Conservation (phyloP, 805 yeast genomes). For the Saccharomycopsis babjevae region DNA sequence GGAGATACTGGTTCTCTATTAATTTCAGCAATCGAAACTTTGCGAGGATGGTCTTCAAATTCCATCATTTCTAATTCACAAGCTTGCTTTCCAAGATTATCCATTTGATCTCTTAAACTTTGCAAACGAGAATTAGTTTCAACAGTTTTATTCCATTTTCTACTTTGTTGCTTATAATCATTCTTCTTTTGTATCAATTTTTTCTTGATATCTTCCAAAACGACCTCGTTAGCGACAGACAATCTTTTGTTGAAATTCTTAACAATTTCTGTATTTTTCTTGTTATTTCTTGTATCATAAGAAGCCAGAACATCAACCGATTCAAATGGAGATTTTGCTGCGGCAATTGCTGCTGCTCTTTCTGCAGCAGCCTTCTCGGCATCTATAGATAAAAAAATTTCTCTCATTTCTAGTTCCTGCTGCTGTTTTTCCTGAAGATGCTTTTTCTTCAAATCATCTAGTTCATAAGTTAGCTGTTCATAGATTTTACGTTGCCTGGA, state of each 20-base stretch:
- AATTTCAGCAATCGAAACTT: neutral
- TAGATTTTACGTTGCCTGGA: constrained; percentile 41
- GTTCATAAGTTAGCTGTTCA: constrained; percentile 33
- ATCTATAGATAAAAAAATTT: constrained; percentile 54
- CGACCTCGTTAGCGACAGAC: constrained; percentile 24
- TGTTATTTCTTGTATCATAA: neutral
- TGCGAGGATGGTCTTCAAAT: constrained; percentile 39
- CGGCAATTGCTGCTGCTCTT: constrained; percentile 14
- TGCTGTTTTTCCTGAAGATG: constrained; percentile 55
- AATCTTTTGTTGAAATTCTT: neutral
- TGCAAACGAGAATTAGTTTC: constrained; percentile 74
- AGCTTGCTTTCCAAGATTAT: constrained; percentile 73
- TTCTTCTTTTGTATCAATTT: constrained; percentile 27
- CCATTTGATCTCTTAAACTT: constrained; percentile 74
- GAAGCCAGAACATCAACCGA: neutral
- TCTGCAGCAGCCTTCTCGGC: constrained; percentile 26
- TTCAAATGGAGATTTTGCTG: constrained; percentile 5
- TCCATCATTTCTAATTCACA: constrained; percentile 79
- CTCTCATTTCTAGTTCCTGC: constrained; percentile 69
- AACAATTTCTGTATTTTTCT: constrained; percentile 4
- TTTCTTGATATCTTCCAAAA: constrained; percentile 22
- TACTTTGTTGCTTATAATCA: constrained; percentile 27
- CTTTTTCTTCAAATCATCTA: constrained; percentile 29
- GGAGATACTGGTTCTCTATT: constrained; percentile 10
- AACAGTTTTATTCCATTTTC: constrained; percentile 37